These are phyloP conservation scores for Penicillium sp. DNA, from an alignment of 2,329 filamentous ascomycete species.

Conservation along the genomic window DNA sequence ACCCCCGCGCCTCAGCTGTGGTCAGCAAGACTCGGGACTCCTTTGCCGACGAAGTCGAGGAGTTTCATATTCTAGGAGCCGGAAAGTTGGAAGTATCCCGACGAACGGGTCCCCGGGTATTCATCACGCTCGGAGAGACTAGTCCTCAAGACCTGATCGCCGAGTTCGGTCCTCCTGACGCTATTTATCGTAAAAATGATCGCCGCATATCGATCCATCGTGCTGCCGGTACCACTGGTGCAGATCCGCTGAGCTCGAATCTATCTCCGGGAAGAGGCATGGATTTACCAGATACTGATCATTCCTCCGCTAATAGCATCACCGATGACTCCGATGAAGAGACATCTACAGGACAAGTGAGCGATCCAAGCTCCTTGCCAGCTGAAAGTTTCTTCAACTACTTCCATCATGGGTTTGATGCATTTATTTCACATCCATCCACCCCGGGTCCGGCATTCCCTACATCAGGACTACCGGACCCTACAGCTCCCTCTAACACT, in stretches of 20 bases:
- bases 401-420: slow-evolving; percentile 92
- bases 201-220: slow-evolving; percentile 83
- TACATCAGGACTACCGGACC: slow-evolving; percentile 42
- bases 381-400: slow-evolving; percentile 89
- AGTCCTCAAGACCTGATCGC: slow-evolving; percentile 89
- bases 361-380: slow-evolving; percentile 59
- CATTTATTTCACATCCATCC: slow-evolving; percentile 80
- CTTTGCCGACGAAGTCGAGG: slow-evolving; percentile 85
- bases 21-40: slow-evolving; percentile 74
- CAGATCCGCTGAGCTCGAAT: slow-evolving; percentile 39
- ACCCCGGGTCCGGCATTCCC: slow-evolving; percentile 68
- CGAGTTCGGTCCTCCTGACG: slow-evolving; percentile 89
- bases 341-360: slow-evolving; percentile 56
- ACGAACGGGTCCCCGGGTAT: slow-evolving; percentile 68
- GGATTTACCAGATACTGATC: slow-evolving; percentile 68
- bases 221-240: slow-evolving; percentile 32
- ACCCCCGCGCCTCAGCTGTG: slow-evolving; percentile 72
- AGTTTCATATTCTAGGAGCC: slow-evolving; percentile 76
- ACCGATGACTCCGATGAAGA: slow-evolving; percentile 72
- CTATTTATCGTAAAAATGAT: slow-evolving; percentile 90
- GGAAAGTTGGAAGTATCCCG: slow-evolving; percentile 79
- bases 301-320: slow-evolving; percentile 72
- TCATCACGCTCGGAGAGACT: slow-evolving; percentile 79
- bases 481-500: slow-evolving; percentile 29
- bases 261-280: slow-evolving; percentile 41